phyloP scores from a whole-genome alignment of 768 basidiomycete genomes.

The Suillus bovinus region DNA sequence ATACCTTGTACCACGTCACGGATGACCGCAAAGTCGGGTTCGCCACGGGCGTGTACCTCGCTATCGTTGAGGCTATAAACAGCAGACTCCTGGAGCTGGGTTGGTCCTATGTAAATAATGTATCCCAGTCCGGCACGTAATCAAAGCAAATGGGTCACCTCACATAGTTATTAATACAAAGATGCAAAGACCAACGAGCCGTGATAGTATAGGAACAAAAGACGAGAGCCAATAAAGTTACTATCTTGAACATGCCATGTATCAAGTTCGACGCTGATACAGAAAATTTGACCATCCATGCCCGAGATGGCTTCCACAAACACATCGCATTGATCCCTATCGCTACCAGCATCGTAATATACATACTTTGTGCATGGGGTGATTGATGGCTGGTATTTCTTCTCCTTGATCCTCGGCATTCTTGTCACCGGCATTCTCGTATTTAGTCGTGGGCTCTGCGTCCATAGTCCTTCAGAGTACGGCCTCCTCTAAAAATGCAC shows the following conservation, averaged over 20 bases:
- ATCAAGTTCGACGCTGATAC: conserved; percentile 8
- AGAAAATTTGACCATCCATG: conserved; percentile 8
- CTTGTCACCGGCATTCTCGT: conserved; percentile 29
- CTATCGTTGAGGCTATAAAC: too few species aligned
- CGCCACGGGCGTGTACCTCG: too few species aligned
- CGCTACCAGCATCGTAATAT: conserved; percentile 21
- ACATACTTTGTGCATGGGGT: conserved; percentile 24
- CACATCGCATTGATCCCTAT: conserved; percentile 26
- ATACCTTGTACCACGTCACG: too few species aligned
- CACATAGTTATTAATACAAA: conserved; percentile 31
- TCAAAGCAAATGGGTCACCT: conserved; percentile 32
- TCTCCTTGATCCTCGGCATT: conserved; percentile 33
- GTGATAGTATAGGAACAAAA: conserved; percentile 15
- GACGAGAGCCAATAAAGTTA: conserved; percentile 23
- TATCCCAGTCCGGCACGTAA: conserved; percentile 29
- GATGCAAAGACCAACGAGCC: background rate
- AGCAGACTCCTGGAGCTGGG: too few species aligned
- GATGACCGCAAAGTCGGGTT: too few species aligned
- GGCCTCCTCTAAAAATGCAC: conserved; percentile 11
- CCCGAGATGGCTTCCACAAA: conserved; percentile 5
- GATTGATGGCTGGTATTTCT: conserved; percentile 33
- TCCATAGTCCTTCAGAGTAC: conserved; percentile 10
- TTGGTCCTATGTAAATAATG: conserved; percentile 32
- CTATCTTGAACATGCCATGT: conserved; percentile 18
- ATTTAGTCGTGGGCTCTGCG: conserved; percentile 25